Evolutionary conservation across 1,284 basidiomycete species (phyloP).

Genomic region (Veloboletus limbatus): DNA sequence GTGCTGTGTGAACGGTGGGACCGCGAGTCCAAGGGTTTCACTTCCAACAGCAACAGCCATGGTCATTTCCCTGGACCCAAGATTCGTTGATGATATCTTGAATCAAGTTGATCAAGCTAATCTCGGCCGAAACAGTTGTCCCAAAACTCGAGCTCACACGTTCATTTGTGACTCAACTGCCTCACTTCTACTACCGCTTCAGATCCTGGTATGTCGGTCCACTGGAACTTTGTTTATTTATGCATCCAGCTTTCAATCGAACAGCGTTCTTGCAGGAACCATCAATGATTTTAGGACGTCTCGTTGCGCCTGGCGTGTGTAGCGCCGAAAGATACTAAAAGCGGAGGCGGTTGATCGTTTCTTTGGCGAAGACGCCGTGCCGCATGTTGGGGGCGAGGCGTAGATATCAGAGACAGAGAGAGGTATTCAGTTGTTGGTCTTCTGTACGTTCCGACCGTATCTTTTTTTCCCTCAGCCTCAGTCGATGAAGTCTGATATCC

Average conservation of each 20-base stretch:
- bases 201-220: too few species aligned
- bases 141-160: neutral
- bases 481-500: conserved; percentile 19
- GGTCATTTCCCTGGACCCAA: too few species aligned
- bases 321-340: conserved; percentile 6
- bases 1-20: conserved; percentile 75
- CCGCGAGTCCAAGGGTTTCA: conserved; percentile 48
- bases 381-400: conserved; percentile 20
- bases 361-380: conserved; percentile 1
- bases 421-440: neutral
- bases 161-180: too few species aligned
- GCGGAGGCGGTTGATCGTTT: conserved; percentile 18
- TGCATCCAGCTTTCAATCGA: neutral
- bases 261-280: neutral
- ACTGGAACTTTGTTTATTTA: neutral
- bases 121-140: neutral
- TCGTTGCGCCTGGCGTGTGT: conserved; percentile 5
- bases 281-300: neutral
- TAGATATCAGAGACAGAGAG: neutral
- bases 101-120: too few species aligned
- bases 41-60: conserved; percentile 8
- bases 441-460: conserved; percentile 2
- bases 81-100: too few species aligned
- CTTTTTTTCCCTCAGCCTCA: neutral
- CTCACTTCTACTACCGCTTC: neutral